Percentiles rank a stretch among this genome's conserved stretches.
phyloP scores from a whole-genome alignment of 2,329 filamentous ascomycete genomes.

The Epichloe festucae region DNA sequence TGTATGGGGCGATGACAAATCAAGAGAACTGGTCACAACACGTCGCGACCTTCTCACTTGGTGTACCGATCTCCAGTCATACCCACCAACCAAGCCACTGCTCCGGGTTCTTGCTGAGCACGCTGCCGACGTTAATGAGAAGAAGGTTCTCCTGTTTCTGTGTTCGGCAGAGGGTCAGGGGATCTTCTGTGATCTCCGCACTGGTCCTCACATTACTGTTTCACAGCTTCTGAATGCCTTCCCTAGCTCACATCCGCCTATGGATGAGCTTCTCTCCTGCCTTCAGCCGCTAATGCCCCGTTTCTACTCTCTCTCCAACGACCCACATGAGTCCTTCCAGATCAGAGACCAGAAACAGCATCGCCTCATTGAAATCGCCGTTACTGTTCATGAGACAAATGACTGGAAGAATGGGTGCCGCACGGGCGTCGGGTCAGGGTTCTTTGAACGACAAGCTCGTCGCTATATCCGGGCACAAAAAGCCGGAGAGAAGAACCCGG shows the following conservation, averaged over 20 bases:
- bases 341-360: slow-evolving; percentile 57
- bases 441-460: slow-evolving; percentile 74
- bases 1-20: slow-evolving; percentile 86
- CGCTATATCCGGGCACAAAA: slow-evolving; percentile 56
- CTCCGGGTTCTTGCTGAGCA: slow-evolving; percentile 79
- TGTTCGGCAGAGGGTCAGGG: slow-evolving; percentile 80
- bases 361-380: slow-evolving; percentile 87
- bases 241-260: slow-evolving; percentile 77
- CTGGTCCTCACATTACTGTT: slow-evolving; percentile 73
- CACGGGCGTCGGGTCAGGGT: slow-evolving; percentile 83
- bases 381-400: slow-evolving; percentile 77
- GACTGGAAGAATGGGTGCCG: slow-evolving; percentile 64
- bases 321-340: slow-evolving; percentile 66
- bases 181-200: slow-evolving; percentile 87
- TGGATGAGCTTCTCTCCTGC: slow-evolving; percentile 67
- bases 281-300: slow-evolving; percentile 88
- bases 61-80: slow-evolving; percentile 89
- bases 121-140: slow-evolving; percentile 66
- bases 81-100: slow-evolving; percentile 77
- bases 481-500: slow-evolving; percentile 39
- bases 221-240: slow-evolving; percentile 83
- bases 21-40: slow-evolving; percentile 79
- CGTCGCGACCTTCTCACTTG: slow-evolving; percentile 86
- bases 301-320: slow-evolving; percentile 96
- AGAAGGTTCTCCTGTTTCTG: slow-evolving; percentile 76